Conservation (phyloP, 352 stramenopile genomes). For the Pythium rhizo-oryzae region DNA sequence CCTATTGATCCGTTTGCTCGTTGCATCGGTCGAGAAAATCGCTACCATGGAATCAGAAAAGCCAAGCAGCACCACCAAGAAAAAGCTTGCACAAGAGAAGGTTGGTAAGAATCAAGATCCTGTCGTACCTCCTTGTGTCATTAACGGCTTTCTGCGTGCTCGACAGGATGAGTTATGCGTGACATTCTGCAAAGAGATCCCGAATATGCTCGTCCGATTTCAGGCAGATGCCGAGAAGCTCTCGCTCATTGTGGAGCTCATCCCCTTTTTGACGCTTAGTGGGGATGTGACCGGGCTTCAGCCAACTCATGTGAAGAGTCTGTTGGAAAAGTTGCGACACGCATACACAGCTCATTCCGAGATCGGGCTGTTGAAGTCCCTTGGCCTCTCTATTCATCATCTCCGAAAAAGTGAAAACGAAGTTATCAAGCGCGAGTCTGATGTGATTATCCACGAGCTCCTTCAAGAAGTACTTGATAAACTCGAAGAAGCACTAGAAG, state of each 20-base stretch:
- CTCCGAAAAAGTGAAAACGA: constrained; percentile 74
- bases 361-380: constrained; percentile 64
- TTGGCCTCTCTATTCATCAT: constrained; percentile 70
- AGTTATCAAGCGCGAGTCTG: constrained; percentile 77
- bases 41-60: constrained; percentile 36
- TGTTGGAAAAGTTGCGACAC: constrained; percentile 80
- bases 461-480: constrained; percentile 73
- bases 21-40: constrained; percentile 70
- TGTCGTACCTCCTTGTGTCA: not conserved
- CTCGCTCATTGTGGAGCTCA: constrained; percentile 69
- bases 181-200: constrained; percentile 82
- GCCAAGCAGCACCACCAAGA: constrained; percentile 41
- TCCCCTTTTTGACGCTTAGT: constrained; percentile 67
- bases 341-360: constrained; percentile 70
- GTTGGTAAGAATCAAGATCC: constrained; percentile 30
- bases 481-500: constrained; percentile 47
- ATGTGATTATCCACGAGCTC: constrained; percentile 75
- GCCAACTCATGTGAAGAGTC: constrained; percentile 58
- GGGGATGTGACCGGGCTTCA: constrained; percentile 73
- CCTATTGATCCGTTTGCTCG: constrained; percentile 73
- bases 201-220: constrained; percentile 70
- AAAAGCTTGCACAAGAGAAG: constrained; percentile 50
- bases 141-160: not conserved
- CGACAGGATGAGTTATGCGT: constrained; percentile 76
- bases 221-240: constrained; percentile 85